Percentiles rank a stretch among this genome's conserved stretches.
Evolutionary conservation across 441 rosid species (phyloP).

Genomic region (Aleurites moluccanus): DNA sequence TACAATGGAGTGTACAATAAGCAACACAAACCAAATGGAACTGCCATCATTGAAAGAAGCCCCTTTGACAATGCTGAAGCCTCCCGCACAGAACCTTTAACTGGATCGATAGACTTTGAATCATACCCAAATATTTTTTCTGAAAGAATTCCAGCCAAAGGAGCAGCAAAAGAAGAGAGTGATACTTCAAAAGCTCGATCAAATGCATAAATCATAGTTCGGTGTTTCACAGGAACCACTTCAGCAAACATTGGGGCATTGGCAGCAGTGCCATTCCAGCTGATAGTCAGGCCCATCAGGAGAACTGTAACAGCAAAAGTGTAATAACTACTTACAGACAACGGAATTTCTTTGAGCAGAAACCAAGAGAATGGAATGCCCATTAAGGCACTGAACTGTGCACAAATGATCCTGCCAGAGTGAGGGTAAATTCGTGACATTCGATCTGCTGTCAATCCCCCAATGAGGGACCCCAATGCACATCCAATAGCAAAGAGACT

Average conservation of each 20-base stretch:
- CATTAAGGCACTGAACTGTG: conserved; percentile 93
- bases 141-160: conserved; percentile 89
- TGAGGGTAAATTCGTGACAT: conserved; percentile 59
- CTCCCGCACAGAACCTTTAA: conserved; percentile 58
- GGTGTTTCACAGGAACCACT: conserved; percentile 83
- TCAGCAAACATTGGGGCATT: conserved; percentile 96
- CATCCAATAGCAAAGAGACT: conserved; percentile 82
- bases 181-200: conserved; percentile 91
- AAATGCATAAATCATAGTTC: conserved; percentile 94
- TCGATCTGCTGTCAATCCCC: conserved; percentile 79
- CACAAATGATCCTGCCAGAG: conserved; percentile 86
- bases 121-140: conserved; percentile 84
- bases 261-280: conserved; percentile 89
- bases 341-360: conserved; percentile 79
- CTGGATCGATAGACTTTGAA: conserved; percentile 62
- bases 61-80: conserved; percentile 87
- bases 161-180: conserved; percentile 90
- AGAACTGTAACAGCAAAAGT: conserved; percentile 59
- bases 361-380: conserved; percentile 90
- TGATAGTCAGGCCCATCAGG: conserved; percentile 82
- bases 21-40: conserved; percentile 86
- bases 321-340: conserved; percentile 57
- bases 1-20: conserved; percentile 89
- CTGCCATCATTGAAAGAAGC: conserved; percentile 85
- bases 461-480: conserved; percentile 66